phyloP scores from a whole-genome alignment of 768 basidiomycete genomes.

The Suillus plorans region DNA sequence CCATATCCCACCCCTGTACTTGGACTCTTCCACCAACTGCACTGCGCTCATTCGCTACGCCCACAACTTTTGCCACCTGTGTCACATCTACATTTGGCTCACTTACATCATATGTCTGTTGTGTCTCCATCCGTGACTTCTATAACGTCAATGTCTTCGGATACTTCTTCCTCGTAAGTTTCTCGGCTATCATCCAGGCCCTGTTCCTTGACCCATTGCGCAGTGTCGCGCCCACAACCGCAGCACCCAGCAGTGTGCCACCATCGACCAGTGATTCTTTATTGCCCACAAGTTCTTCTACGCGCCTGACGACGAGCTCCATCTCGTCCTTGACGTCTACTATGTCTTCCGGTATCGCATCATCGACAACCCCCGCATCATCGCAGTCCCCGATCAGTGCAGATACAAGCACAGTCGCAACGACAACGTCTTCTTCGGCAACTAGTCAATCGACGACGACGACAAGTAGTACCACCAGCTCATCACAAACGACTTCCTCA shows the following conservation, averaged over 20 bases:
- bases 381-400: conserved; percentile 19
- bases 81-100: conserved; percentile 11
- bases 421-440: conserved; percentile 22
- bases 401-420: conserved; percentile 8
- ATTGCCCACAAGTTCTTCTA: conserved; percentile 8
- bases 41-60: conserved; percentile 21
- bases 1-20: conserved; percentile 11
- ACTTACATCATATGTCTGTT: conserved; percentile 3
- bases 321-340: conserved; percentile 12
- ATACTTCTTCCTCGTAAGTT: conserved; percentile 24
- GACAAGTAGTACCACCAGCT: conserved; percentile 10
- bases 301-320: conserved; percentile 16
- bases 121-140: conserved; percentile 6
- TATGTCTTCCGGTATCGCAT: conserved; percentile 3
- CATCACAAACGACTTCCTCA: background rate
- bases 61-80: conserved; percentile 17
- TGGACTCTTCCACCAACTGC: conserved; percentile 21
- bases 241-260: conserved; percentile 14
- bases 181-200: conserved; percentile 3
- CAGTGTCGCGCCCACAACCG: conserved; percentile 16
- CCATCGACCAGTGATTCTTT: conserved; percentile 13
- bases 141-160: conserved; percentile 11
- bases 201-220: conserved; percentile 13
- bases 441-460: conserved; percentile 18
- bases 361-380: conserved; percentile 18